Base-by-base conservation (phyloP, 805 yeast species). In the Torulaspora franciscae region DNA sequence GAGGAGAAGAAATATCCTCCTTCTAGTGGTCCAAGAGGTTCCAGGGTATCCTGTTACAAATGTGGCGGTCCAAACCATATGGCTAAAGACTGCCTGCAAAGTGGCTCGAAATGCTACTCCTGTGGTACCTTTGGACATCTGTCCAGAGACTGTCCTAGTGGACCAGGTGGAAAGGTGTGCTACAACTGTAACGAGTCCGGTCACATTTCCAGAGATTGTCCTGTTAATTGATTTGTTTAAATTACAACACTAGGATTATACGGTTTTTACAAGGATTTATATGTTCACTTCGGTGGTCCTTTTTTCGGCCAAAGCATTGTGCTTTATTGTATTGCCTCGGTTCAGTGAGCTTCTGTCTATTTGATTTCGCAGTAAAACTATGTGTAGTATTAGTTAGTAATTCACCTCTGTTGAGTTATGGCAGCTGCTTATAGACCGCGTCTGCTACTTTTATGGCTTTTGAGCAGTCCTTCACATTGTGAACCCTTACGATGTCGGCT, bases 51-150 rank as follows among this genome's bases (percentile, higher is more conserved):
- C 47, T 86, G 95, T 71, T 85, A 83, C 81, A 86, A 83, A 71
- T 86, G 95, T 67, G 95, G 95, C 62, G 93, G 91, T 54, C 89
- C 93, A 64, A 86, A 86, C 80, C 95, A 88, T 69, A 83, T 82
- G 71, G 95, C 95, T 54, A 83, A 86, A 72, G 95, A 87, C 68
- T 87, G 96, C 71, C 83, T 81, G 66, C 81, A 80, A 56, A 76
- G 80, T 46, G 77, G 75, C 54, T 76, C 80, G 64, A 86, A 86
- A 71, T 89, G 97, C 71, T 90, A 87, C 77, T 85, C 90, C 51
- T 89, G 97, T 71, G 96, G 96, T 58, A 80, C 82, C 68, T 73
- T 78, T 51, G 96, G 96, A 46, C 97, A 90, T 74, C 80, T 87
- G 59, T 81, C 93, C 51, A 85, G 80, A 68, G 95, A 85, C 55